A percentile compares a stretch with the other conserved stretches of the same genome.
These are phyloP conservation scores for Suillus subluteus DNA, from an alignment of 768 basidiomycete genomes.

Conservation along the genomic window DNA sequence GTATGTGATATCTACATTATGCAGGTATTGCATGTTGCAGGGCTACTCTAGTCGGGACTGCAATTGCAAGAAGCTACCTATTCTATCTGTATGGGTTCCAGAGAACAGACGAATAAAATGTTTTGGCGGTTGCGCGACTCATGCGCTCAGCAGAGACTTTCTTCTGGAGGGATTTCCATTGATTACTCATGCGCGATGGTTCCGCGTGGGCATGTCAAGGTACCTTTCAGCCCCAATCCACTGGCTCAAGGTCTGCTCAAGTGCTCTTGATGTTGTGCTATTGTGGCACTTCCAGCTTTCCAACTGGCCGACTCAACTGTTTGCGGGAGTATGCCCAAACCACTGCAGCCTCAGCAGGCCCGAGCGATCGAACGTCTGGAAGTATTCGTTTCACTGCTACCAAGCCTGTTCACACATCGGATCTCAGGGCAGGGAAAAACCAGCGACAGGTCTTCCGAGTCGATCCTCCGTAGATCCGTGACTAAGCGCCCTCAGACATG, in stretches of 20 bases:
- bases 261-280: not conserved
- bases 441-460: not conserved
- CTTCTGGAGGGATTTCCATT: not conserved
- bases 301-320: not conserved
- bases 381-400: not conserved
- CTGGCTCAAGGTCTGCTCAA: not conserved
- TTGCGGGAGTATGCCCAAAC: not conserved
- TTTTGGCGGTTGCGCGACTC: no score
- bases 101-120: not conserved
- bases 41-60: not conserved
- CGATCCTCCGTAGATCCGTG: not conserved
- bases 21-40: slow-evolving; percentile 10
- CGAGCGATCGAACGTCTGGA: not conserved
- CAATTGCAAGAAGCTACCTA: slow-evolving; percentile 1
- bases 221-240: not conserved
- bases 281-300: not conserved
- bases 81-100: not conserved
- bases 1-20: slow-evolving; percentile 12
- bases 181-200: not conserved
- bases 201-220: not conserved
- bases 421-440: not conserved
- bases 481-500: not conserved
- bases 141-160: not conserved
- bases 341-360: not conserved
- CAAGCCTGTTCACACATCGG: not conserved